phyloP scores from a whole-genome alignment of 1,139 yeast genomes.

The Blastobotrys ciferrii region DNA sequence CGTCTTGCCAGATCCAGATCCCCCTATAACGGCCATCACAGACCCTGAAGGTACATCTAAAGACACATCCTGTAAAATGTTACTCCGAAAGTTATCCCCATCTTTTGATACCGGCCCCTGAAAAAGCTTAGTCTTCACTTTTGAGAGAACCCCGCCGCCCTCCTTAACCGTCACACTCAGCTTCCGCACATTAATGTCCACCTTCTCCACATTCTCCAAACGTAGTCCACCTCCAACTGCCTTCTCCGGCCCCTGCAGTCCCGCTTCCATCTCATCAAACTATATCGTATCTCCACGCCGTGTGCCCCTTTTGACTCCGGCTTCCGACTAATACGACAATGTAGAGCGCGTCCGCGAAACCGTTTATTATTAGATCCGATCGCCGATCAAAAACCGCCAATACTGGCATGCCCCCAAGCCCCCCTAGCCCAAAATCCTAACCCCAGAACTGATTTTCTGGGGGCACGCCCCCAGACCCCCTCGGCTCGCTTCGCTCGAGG shows the following conservation, averaged over 20 bases:
- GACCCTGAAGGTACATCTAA: constrained; percentile 54
- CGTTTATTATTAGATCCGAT: background rate
- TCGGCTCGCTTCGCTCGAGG: no score
- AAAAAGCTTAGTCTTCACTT: background rate
- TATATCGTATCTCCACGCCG: no score
- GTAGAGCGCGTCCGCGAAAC: no score
- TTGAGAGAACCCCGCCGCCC: background rate
- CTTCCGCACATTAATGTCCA: constrained; percentile 25
- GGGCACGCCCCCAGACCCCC: no score
- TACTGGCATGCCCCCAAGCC: no score
- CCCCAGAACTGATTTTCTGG: no score
- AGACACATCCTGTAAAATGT: constrained; percentile 46
- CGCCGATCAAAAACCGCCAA: background rate
- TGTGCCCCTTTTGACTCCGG: no score
- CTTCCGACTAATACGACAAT: no score
- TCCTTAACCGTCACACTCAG: constrained; percentile 22
- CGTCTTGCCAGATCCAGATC: constrained; percentile 87
- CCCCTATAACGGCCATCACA: constrained; percentile 73
- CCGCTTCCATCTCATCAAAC: background rate
- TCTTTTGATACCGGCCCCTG: background rate
- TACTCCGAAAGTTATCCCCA: constrained; percentile 14
- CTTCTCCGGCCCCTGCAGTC: background rate
- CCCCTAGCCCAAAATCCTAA: no score
- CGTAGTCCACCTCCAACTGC: constrained; percentile 15
- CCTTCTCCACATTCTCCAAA: constrained; percentile 27